Evolutionary conservation across 768 basidiomycete genomes (phyloP), one percentile per base, ranked within the genome.

Genomic region (Austroboletus eburneus): DNA sequence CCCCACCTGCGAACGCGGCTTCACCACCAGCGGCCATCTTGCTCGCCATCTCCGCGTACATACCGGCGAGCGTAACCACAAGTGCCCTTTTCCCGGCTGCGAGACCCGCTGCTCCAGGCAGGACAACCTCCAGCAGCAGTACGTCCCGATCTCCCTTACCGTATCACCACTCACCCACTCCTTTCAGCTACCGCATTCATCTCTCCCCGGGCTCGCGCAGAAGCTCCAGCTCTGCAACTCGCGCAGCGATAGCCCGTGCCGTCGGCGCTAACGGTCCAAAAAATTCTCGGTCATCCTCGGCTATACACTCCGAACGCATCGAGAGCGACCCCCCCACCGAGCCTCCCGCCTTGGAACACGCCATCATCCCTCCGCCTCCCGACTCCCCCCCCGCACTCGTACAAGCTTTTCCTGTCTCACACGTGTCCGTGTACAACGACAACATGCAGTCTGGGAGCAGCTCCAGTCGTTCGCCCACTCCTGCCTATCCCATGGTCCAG

Each of bases 51-150:
- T 85, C n/a, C 74, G 90, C 45, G 85, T 92, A 12, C 91, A 94
- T 69, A 94, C 91, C 14, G 91, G 91, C 33, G 91, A 93, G 59
- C 77, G 89, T 51, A 92, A 93, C 68, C 89, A 93, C 71, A 87
- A 83, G 49, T 95, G 91, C 60, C 91, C 92, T 27, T 94, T 91
- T 70, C 91, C 92, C n/a, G 91, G 91, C 20, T 95, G 91, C 64
- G 88, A 92, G 57, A 93, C 91, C 2, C 77, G 87, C 16, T 94
- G 92, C 55, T 91, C 88, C 10, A 73, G 91, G 27, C 90, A 92
- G 65, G 92, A 95, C 57, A 95, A 95, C 55, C 75, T 95, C 16
- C 81, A 66, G 22, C 64, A 66, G n/a, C 64, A 66, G 64, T 66
- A 14, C 49, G 64, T 51, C 38, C 50, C 54, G 51, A 48, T 27